These are phyloP conservation scores for Paramyrothecium roridum DNA, from an alignment of 2,329 filamentous ascomycete genomes.

Conservation along the genomic window DNA sequence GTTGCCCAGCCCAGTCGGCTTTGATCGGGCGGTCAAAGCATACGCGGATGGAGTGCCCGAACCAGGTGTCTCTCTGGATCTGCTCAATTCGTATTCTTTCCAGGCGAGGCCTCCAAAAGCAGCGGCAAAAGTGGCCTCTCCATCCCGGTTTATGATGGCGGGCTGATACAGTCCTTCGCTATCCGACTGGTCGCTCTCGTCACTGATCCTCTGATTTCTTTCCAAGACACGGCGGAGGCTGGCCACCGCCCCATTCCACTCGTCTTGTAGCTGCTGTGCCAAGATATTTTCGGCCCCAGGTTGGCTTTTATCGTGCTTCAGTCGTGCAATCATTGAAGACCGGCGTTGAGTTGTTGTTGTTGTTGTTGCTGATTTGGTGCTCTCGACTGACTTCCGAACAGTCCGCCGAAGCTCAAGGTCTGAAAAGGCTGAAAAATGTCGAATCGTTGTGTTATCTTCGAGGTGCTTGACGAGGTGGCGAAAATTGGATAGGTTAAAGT, in stretches of 20 bases:
- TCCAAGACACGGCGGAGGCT: slow-evolving; percentile 30
- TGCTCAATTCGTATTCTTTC: slow-evolving; percentile 22
- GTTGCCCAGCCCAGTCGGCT: background rate
- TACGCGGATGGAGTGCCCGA: slow-evolving; percentile 11
- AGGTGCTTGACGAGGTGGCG: slow-evolving; percentile 43
- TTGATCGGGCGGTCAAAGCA: background rate
- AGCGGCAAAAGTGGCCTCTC: slow-evolving; percentile 23
- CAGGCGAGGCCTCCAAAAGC: slow-evolving; percentile 35
- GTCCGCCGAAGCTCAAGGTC: slow-evolving; percentile 29
- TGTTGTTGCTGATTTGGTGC: slow-evolving; percentile 21
- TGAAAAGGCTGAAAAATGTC: slow-evolving; percentile 40
- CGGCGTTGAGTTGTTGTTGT: slow-evolving; percentile 22
- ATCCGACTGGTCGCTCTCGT: slow-evolving; percentile 21
- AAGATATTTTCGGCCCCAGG: slow-evolving; percentile 25
- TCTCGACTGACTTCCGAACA: slow-evolving; percentile 29
- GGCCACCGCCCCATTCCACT: slow-evolving; percentile 33
- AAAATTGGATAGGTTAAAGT: slow-evolving; percentile 50
- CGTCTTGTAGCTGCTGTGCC: slow-evolving; percentile 32
- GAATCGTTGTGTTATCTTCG: slow-evolving; percentile 37
- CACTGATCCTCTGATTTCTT: slow-evolving; percentile 27
- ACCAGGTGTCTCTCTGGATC: slow-evolving; percentile 15
- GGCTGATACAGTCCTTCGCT: slow-evolving; percentile 10
- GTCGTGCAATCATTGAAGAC: slow-evolving; percentile 29
- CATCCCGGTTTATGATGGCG: slow-evolving; percentile 11
- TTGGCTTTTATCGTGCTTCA: slow-evolving; percentile 26